Conservation (phyloP, 1,139 yeast species). For the Lodderomyces elongisporus region DNA sequence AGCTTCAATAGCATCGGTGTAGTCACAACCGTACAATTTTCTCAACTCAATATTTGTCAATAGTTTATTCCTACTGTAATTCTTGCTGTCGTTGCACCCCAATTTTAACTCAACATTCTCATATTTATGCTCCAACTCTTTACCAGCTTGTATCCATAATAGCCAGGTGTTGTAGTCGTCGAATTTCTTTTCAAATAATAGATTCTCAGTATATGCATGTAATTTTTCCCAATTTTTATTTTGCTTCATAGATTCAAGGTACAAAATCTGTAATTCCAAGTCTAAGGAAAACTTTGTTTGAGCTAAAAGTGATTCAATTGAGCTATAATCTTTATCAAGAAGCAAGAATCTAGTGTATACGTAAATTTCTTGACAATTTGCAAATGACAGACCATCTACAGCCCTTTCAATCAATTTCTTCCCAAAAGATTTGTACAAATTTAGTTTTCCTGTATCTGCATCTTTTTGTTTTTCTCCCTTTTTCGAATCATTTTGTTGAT, state of each 20-base stretch:
- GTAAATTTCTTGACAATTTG: slow-evolving; percentile 54
- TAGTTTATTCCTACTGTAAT: slow-evolving; percentile 43
- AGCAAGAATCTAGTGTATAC: slow-evolving; percentile 46
- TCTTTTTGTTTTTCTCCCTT: slow-evolving; percentile 1
- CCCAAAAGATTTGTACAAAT: slow-evolving; percentile 54
- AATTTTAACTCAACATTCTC: slow-evolving; percentile 23
- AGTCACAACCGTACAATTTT: slow-evolving; percentile 14
- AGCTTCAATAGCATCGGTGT: slow-evolving; percentile 23
- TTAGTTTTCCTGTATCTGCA: slow-evolving; percentile 25
- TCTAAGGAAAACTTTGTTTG: slow-evolving; percentile 36
- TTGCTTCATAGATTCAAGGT: slow-evolving; percentile 41
- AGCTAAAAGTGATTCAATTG: slow-evolving; percentile 26
- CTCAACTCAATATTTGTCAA: slow-evolving; percentile 52
- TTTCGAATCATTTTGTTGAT: not conserved
- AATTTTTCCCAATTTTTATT: slow-evolving; percentile 39
- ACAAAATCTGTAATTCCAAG: slow-evolving; percentile 52
- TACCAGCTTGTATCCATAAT: slow-evolving; percentile 41
- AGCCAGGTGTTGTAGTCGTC: slow-evolving; percentile 65
- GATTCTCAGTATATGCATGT: slow-evolving; percentile 23
- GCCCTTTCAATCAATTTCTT: slow-evolving; percentile 43
- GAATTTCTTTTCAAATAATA: slow-evolving; percentile 40
- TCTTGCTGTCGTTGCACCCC: slow-evolving; percentile 15
- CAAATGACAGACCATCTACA: slow-evolving; percentile 27
- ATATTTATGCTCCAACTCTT: slow-evolving; percentile 22
- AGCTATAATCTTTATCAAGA: slow-evolving; percentile 24